Conservation (phyloP, 768 basidiomycete genomes). For the Amanita jacksonii region DNA sequence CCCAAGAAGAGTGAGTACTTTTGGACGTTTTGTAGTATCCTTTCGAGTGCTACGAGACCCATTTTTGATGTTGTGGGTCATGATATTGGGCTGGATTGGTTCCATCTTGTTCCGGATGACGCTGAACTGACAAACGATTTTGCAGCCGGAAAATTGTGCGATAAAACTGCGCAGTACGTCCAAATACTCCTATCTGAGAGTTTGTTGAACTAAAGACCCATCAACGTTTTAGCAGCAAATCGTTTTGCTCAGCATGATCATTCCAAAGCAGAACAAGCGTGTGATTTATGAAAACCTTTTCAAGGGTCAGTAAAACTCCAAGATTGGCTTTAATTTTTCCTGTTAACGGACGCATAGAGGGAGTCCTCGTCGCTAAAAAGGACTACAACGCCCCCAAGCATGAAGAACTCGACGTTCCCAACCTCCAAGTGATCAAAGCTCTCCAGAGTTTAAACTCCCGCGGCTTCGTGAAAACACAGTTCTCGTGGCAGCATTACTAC, state of each 20-base stretch:
- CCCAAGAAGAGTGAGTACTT: too few species aligned
- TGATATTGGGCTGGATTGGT: slow-evolving; percentile 30
- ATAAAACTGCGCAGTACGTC: slow-evolving; percentile 30
- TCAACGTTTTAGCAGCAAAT: slow-evolving; percentile 22
- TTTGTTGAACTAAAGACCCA: slow-evolving; percentile 4
- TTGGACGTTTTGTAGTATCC: slow-evolving; percentile 8
- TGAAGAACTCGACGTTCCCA: slow-evolving; percentile 73
- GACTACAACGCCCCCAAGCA: slow-evolving; percentile 98
- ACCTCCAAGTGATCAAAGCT: slow-evolving; percentile 64
- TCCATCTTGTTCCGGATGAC: slow-evolving; percentile 25
- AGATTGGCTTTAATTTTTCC: not conserved
- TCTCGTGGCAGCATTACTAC: slow-evolving; percentile 99
- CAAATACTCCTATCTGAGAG: not conserved
- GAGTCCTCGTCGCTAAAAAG: slow-evolving; percentile 98
- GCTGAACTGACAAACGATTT: slow-evolving; percentile 15
- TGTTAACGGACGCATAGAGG: slow-evolving; percentile 47
- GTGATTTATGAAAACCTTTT: slow-evolving; percentile 99
- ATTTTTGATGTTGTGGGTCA: slow-evolving; percentile 15
- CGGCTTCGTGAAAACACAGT: slow-evolving; percentile 97
- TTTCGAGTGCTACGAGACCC: slow-evolving; percentile 13
- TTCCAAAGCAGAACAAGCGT: slow-evolving; percentile 91
- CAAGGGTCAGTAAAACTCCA: slow-evolving; percentile 64
- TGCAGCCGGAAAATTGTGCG: slow-evolving; percentile 32
- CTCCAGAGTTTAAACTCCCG: slow-evolving; percentile 59
- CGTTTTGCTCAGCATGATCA: slow-evolving; percentile 71